Base-by-base conservation (phyloP, 2,329 filamentous ascomycete species). In the Volutella citrinella region DNA sequence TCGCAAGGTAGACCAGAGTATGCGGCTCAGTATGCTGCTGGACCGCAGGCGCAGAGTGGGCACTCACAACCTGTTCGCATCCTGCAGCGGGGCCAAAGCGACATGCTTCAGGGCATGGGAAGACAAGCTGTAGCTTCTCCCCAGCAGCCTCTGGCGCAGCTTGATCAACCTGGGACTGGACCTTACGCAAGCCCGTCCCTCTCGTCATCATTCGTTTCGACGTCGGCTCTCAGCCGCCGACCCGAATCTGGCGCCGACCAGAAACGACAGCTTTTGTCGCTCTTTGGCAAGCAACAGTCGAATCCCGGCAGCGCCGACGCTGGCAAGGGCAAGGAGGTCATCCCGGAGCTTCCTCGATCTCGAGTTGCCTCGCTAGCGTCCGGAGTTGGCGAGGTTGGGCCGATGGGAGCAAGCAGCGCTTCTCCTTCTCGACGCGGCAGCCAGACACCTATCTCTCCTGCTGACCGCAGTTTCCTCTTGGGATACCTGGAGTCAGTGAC, bases 391-490 rank as follows among this genome's bases (percentile, higher is more conserved):
- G 64, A 65, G 15, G 23, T 38, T 30, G n/a, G n/a, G n/a, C n/a
- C n/a, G n/a, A n/a, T n/a, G n/a, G 42, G 19, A 16, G 32, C 36
- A 15, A 32, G 30, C n/a, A 41, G 34, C 20, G 16, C 45, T 26
- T 38, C 48, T 3, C 57, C 46, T 16, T 64, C 63, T 22, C 63
- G 69, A 24, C 65, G 71, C 10, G 68, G 66, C 13, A 75, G 69
- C 42, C 66, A 74, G 51, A 69, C 70, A 19, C 67, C 75, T 10
- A 78, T 80, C 27, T 84, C 82, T 5, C 76, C 84, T 0, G 82
- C 78, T 1, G 82, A 93, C 48, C 82, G 85, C 54, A 81, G 72
- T 12, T 93, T 93, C 51, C 64, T 94, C 54, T 68, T 93, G 32
- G 82, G 77, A 9, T 93, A 88, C 55, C 64, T 94, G 50, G 78